Evolutionary conservation across 1,284 basidiomycete species (phyloP).

Genomic region (Trichosporon inkin): DNA sequence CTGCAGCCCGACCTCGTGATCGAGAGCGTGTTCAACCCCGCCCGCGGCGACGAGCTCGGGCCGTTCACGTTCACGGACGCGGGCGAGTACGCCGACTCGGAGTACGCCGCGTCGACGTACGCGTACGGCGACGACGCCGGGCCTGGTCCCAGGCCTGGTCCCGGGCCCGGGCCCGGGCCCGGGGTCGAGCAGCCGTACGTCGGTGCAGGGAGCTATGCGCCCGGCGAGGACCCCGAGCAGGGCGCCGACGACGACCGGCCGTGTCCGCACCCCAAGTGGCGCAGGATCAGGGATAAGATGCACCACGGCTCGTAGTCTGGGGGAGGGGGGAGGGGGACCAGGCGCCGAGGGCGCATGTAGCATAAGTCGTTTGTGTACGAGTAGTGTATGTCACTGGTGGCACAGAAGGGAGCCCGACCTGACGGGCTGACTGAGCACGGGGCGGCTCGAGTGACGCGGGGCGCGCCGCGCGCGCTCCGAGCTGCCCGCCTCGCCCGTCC

Average conservation of each 20-base stretch:
- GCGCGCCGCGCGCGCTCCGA: too few relatives aligned
- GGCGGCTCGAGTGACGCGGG: too few relatives aligned
- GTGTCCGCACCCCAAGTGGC: not conserved
- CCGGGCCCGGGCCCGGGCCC: not conserved
- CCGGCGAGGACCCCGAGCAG: not conserved
- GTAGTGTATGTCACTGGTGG: too few relatives aligned
- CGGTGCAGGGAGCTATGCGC: not conserved
- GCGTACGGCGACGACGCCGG: not conserved
- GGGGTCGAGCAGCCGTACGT: not conserved
- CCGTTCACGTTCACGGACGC: slow-evolving; percentile 41
- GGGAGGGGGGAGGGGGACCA: too few relatives aligned
- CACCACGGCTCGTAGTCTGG: too few relatives aligned
- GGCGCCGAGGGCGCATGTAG: too few relatives aligned
- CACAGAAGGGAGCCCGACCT: too few relatives aligned
- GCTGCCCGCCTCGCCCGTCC: too few relatives aligned
- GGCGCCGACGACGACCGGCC: too few relatives aligned
- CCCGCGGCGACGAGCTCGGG: slow-evolving; percentile 27
- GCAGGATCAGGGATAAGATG: not conserved
- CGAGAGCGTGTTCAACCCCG: slow-evolving; percentile 46
- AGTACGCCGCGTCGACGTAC: not conserved
- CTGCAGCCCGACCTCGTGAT: slow-evolving; percentile 39
- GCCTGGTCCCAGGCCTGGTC: not conserved
- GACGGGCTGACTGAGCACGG: too few relatives aligned
- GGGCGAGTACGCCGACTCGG: slow-evolving; percentile 2
- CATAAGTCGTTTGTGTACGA: too few relatives aligned